These are phyloP conservation scores for Tranzscheliella williamsii DNA, from an alignment of 1,284 basidiomycete species.

Conservation along the genomic window DNA sequence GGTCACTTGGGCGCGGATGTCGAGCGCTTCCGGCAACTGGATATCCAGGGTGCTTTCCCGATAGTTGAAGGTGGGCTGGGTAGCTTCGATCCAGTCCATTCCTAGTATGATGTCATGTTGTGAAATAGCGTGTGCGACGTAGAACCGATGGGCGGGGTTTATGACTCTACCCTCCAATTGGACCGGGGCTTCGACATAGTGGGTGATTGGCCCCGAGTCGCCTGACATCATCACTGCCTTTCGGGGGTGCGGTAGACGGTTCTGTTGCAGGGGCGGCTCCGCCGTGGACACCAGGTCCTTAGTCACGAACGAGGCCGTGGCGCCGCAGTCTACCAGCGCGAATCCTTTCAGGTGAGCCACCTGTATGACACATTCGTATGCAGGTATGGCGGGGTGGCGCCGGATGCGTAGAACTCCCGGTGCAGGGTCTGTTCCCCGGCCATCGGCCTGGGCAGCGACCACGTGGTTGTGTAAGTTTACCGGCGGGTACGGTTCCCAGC, in stretches of 20 bases:
- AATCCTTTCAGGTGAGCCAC: neutral
- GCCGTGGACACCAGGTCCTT: neutral
- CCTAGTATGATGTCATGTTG: neutral
- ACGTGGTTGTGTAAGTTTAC: too few relatives aligned
- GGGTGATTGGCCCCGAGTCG: neutral
- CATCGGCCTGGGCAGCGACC: too few relatives aligned
- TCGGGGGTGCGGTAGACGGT: neutral
- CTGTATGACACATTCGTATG: neutral
- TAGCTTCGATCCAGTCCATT: conserved; percentile 1
- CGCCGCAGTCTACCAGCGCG: neutral
- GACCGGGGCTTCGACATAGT: neutral
- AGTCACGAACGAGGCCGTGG: neutral
- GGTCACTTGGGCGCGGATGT: too few relatives aligned
- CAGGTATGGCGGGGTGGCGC: neutral
- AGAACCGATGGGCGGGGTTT: neutral
- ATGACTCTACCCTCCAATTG: neutral
- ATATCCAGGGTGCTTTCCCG: neutral
- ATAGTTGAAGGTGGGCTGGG: neutral
- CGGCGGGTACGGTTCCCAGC: too few relatives aligned
- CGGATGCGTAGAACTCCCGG: neutral
- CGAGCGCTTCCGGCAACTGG: neutral
- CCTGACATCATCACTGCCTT: neutral
- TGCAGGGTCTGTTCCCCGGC: too few relatives aligned
- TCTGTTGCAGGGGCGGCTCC: neutral
- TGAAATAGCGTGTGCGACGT: neutral